phyloP scores from a whole-genome alignment of 345 rosid species.

The Euphorbia peplus region DNA sequence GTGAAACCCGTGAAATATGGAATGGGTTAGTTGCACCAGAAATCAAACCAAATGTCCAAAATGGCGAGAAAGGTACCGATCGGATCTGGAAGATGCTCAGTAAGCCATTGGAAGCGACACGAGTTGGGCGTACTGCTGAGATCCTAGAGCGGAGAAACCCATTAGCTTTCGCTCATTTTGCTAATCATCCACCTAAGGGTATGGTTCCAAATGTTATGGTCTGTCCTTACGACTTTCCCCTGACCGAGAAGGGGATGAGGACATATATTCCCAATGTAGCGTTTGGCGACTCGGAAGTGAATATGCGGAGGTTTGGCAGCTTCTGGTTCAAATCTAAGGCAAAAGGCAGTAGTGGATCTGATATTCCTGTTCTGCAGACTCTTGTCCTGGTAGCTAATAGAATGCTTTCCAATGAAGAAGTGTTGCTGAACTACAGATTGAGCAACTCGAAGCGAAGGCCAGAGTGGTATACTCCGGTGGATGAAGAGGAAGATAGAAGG shows the following conservation, averaged over 20 bases:
- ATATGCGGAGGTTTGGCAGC: slow-evolving; percentile 62
- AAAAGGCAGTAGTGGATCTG: slow-evolving; percentile 20
- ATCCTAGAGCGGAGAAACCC: slow-evolving; percentile 82
- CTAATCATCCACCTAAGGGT: slow-evolving; percentile 66
- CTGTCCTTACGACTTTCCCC: slow-evolving; percentile 79
- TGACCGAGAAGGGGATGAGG: slow-evolving; percentile 60
- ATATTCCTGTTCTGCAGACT: slow-evolving; percentile 48
- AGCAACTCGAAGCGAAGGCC: slow-evolving; percentile 62
- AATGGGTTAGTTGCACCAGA: slow-evolving; percentile 37
- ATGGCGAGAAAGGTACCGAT: slow-evolving; percentile 49
- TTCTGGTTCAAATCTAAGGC: slow-evolving; percentile 58
- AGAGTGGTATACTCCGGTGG: slow-evolving; percentile 67
- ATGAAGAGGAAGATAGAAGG: slow-evolving; percentile 76
- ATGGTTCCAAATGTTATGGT: slow-evolving; percentile 79
- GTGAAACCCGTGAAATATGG: slow-evolving; percentile 62
- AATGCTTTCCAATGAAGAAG: slow-evolving; percentile 63
- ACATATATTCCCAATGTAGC: slow-evolving; percentile 66
- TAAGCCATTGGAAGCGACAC: slow-evolving; percentile 52
- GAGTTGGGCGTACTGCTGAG: slow-evolving; percentile 26
- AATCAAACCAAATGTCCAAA: slow-evolving; percentile 21
- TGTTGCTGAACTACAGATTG: slow-evolving; percentile 70
- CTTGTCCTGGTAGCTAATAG: slow-evolving; percentile 80
- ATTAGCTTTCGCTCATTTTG: slow-evolving; percentile 77
- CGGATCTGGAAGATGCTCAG: slow-evolving; percentile 68
- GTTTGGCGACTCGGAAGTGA: slow-evolving; percentile 48